These are phyloP conservation scores for Hortiboletus flavorubellus DNA, from an alignment of 768 basidiomycete genomes.

Conservation along the genomic window DNA sequence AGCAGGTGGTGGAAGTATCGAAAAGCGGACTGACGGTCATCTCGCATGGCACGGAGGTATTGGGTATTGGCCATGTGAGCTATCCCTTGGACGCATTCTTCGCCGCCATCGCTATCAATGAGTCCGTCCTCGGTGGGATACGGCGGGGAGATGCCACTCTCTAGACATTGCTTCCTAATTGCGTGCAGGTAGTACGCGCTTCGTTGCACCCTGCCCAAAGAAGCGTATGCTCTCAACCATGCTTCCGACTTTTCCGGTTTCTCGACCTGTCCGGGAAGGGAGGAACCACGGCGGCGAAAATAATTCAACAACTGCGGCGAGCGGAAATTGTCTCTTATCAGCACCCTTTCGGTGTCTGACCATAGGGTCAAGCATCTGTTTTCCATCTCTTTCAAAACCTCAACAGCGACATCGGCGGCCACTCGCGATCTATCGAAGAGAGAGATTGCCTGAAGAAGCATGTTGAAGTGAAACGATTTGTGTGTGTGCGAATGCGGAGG, in stretches of 20 bases:
- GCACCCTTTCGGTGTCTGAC: constrained; percentile 39
- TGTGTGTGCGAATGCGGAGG: constrained; percentile 12
- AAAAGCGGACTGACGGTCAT: constrained; percentile 43
- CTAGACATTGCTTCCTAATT: constrained; percentile 33
- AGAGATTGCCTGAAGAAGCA: constrained; percentile 50
- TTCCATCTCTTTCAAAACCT: constrained; percentile 47
- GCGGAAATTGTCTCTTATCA: constrained; percentile 51
- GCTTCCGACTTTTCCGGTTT: constrained; percentile 10
- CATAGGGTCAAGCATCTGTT: constrained; percentile 40
- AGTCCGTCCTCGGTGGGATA: constrained; percentile 12
- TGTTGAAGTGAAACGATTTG: constrained; percentile 44
- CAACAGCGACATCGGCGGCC: constrained; percentile 38
- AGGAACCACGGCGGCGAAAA: constrained; percentile 29
- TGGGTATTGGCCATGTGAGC: constrained; percentile 40
- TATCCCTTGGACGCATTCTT: constrained; percentile 14
- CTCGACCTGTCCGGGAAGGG: not conserved
- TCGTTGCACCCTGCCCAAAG: constrained; percentile 34
- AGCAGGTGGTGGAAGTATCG: constrained; percentile 43
- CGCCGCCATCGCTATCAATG: not conserved
- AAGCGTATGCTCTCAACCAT: constrained; percentile 22
- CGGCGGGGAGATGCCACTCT: constrained; percentile 17
- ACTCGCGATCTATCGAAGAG: constrained; percentile 40
- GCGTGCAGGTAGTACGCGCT: constrained; percentile 39
- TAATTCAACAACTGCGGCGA: constrained; percentile 48
- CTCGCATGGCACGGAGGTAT: constrained; percentile 40